phyloP scores from a whole-genome alignment of 2,329 filamentous ascomycete genomes.

The Colletotrichum limetticola region DNA sequence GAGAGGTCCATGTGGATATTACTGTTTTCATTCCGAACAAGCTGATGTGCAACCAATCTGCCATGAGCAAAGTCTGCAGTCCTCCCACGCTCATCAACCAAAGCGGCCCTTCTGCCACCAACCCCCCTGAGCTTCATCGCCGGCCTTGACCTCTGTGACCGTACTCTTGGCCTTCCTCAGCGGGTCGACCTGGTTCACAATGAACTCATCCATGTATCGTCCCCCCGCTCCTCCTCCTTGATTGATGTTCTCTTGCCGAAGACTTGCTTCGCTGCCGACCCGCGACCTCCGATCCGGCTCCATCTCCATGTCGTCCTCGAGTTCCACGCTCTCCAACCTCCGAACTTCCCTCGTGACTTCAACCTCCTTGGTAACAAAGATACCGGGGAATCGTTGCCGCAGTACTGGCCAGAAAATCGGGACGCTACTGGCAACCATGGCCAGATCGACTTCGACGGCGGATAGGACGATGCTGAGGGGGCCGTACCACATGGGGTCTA shows the following conservation, averaged over 20 bases:
- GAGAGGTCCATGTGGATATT: not conserved
- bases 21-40: not conserved
- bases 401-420: constrained; percentile 89
- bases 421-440: constrained; percentile 60
- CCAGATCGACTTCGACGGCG: constrained; percentile 36
- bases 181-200: constrained; percentile 21
- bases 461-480: constrained; percentile 37
- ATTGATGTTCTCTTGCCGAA: constrained; percentile 18
- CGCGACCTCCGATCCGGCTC: constrained; percentile 24
- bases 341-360: constrained; percentile 25
- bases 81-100: not conserved
- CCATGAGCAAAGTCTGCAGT: not conserved
- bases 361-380: constrained; percentile 34
- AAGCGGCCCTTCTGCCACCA: constrained; percentile 17
- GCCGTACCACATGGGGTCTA: constrained; percentile 48
- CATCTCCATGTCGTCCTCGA: constrained; percentile 27
- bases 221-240: not conserved
- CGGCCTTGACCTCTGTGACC: constrained; percentile 20
- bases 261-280: constrained; percentile 31
- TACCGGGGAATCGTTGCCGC: constrained; percentile 12
- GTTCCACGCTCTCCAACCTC: constrained; percentile 18
- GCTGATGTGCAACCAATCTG: not conserved
- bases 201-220: constrained; percentile 17
- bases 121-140: not conserved
- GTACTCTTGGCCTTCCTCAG: constrained; percentile 17